phyloP scores from a whole-genome alignment of 345 rosid species.

The Raphanus sativus region DNA sequence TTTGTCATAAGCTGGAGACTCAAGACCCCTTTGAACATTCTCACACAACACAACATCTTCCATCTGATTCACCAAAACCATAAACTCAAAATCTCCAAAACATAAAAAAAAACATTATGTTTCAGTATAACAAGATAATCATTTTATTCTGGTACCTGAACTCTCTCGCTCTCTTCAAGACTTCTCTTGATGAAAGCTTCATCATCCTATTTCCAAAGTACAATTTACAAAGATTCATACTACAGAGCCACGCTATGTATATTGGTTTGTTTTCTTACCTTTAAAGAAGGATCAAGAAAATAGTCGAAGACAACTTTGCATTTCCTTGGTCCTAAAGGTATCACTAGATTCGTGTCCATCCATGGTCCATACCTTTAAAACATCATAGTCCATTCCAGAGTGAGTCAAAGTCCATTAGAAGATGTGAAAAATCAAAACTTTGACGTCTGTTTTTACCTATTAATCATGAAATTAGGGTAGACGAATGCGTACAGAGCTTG shows the following conservation, averaged over 20 bases:
- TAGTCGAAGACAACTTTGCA: slow-evolving; percentile 85
- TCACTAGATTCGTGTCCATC: slow-evolving; percentile 92
- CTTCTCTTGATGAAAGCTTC: slow-evolving; percentile 60
- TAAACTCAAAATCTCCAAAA: not conserved
- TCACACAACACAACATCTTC: slow-evolving; percentile 76
- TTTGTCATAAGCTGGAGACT: slow-evolving; percentile 65
- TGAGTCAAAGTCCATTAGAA: not conserved
- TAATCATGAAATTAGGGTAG: slow-evolving; percentile 96
- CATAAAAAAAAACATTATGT: not conserved
- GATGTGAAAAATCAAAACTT: not conserved
- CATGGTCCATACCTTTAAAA: slow-evolving; percentile 80
- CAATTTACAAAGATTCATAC: not conserved
- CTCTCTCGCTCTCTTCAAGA: slow-evolving; percentile 65
- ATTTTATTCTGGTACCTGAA: slow-evolving; percentile 50
- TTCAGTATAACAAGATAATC: not conserved
- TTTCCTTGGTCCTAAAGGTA: slow-evolving; percentile 71
- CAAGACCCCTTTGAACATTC: slow-evolving; percentile 78
- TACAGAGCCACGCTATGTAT: not conserved
- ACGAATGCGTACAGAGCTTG: slow-evolving; percentile 76
- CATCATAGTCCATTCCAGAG: not conserved
- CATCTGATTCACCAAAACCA: slow-evolving; percentile 47
- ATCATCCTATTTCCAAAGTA: slow-evolving; percentile 50
- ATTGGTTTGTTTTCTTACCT: slow-evolving; percentile 45
- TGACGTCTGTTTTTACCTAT: slow-evolving; percentile 47
- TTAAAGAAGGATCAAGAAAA: slow-evolving; percentile 61